Evolutionary conservation across 2,329 filamentous ascomycete species (phyloP), one percentile per base, ranked within the genome.

Genomic region (Polytolypa hystricis): DNA sequence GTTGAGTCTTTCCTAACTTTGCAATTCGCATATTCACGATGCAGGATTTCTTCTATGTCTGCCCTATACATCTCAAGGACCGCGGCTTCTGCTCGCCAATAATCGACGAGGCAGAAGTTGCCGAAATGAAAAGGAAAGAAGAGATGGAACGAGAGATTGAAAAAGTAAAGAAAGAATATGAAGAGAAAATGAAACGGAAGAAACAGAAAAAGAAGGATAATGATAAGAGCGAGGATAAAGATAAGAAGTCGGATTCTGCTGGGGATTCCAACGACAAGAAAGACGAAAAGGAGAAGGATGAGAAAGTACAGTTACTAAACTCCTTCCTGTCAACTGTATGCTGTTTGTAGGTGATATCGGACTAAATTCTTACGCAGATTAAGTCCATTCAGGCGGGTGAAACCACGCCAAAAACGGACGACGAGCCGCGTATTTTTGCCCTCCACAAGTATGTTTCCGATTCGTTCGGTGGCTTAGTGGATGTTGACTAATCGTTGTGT

Each of bases 31-130:
- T n/a, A n/a, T n/a, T n/a, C n/a, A n/a, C n/a, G n/a, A n/a, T n/a
- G n/a, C 44, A 79, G 76, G 86, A 94, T 56, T 93, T 86, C 62
- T 96, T 98, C 65, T 95, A 93, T 56, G 74, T 93, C 30, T 98
- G 91, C 50, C 70, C 78, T 4, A 68, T 72, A 20, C 91, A 98
- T 59, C 66, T 96, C 6, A 84, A 81, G 51, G 91, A 96, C 53
- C 69, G 68, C 20, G 76, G 81, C 27, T 96, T 95, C 57, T 89
- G 83, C 53, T 69, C 69, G 16, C 68, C 76, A 3, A 56, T 70
- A 26, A 46, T 69, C 25, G 61, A 68, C 42, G 49, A 57, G 30
- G 63, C 63, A 34, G 57, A 56, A 16, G 58, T 60, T 39, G 61
- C 54, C 11, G 56, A 54, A 20, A 65, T 60, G 36, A 57, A 54